Evolutionary conservation across 1,284 basidiomycete genomes (phyloP).

Genomic region (Ganoderma boninense): DNA sequence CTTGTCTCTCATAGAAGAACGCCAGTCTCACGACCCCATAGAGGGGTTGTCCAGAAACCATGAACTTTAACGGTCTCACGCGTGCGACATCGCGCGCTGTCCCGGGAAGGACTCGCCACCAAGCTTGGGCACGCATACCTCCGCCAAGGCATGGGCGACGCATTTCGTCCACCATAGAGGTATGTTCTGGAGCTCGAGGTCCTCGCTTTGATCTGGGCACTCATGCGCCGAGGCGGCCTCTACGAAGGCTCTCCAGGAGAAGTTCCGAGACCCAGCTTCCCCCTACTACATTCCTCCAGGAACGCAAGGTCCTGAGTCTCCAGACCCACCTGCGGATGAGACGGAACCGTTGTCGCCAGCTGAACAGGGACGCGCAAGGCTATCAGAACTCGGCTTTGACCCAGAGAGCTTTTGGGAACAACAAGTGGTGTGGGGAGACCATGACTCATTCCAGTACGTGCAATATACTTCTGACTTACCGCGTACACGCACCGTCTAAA

Average conservation of each 20-base stretch:
- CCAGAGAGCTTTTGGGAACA: constrained; percentile 75
- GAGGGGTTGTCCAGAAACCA: not conserved
- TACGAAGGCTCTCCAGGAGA: constrained; percentile 56
- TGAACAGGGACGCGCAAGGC: constrained; percentile 51
- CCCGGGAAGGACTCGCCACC: not conserved
- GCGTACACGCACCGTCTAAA: not conserved
- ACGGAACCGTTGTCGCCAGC: constrained; percentile 32
- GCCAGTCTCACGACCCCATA: not conserved
- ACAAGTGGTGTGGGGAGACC: constrained; percentile 76
- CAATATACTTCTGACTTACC: not conserved
- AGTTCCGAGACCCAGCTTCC: constrained; percentile 70
- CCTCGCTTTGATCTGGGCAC: not conserved
- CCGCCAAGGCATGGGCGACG: not conserved
- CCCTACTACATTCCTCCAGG: constrained; percentile 73
- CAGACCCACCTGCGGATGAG: constrained; percentile 48
- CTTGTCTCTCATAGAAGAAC: not conserved
- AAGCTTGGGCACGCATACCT: not conserved
- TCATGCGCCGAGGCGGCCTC: not conserved
- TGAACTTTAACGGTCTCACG: not conserved
- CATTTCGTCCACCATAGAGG: constrained; percentile 7
- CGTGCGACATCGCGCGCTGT: not conserved
- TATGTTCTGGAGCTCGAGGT: not conserved
- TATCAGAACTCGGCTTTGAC: constrained; percentile 63
- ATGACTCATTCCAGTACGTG: constrained; percentile 76
- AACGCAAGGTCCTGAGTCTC: constrained; percentile 64